A percentile compares a stretch with the other conserved stretches of the same genome.
These are phyloP conservation scores for Paecilomyces fulvus DNA, from an alignment of 2,329 filamentous ascomycete species.

Conservation along the genomic window DNA sequence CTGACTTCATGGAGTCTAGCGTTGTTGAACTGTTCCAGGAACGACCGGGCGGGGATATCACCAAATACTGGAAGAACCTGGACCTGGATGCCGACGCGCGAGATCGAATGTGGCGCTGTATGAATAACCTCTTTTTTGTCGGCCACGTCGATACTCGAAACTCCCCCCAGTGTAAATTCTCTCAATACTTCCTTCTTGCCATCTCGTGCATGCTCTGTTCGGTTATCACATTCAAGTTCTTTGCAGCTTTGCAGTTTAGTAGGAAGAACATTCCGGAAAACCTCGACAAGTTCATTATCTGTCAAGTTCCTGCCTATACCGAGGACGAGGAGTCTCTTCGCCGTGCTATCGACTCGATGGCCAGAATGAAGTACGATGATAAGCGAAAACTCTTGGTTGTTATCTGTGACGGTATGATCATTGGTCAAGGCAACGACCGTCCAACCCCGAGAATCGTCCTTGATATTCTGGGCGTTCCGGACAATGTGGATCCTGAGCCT, in stretches of 20 bases:
- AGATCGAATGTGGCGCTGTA: slow-evolving; percentile 65
- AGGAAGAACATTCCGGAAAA: slow-evolving; percentile 89
- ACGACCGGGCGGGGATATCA: slow-evolving; percentile 69
- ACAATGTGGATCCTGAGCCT: slow-evolving; percentile 88
- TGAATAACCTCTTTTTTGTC: slow-evolving; percentile 92
- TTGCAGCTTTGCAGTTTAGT: slow-evolving; percentile 90
- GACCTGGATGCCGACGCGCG: slow-evolving; percentile 50
- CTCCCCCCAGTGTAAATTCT: slow-evolving; percentile 75
- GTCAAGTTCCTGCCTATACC: slow-evolving; percentile 94
- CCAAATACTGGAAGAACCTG: slow-evolving; percentile 71
- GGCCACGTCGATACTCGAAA: slow-evolving; percentile 87
- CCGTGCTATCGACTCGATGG: slow-evolving; percentile 92
- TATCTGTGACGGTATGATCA: slow-evolving; percentile 98
- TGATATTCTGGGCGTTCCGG: slow-evolving; percentile 91
- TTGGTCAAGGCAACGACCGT: slow-evolving; percentile 93
- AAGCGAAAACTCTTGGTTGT: slow-evolving; percentile 93
- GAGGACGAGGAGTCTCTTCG: slow-evolving; percentile 97
- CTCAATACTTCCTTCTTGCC: slow-evolving; percentile 79
- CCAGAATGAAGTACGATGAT: slow-evolving; percentile 93
- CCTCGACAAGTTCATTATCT: slow-evolving; percentile 96
- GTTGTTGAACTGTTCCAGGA: slow-evolving; percentile 71
- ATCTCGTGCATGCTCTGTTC: slow-evolving; percentile 71
- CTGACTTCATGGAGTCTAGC: slow-evolving; percentile 70
- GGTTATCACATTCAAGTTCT: slow-evolving; percentile 91
- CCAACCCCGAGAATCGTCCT: slow-evolving; percentile 93